Evolutionary conservation across 371 early-diverging fungal species (phyloP).

Genomic region (Mortierella sp.): DNA sequence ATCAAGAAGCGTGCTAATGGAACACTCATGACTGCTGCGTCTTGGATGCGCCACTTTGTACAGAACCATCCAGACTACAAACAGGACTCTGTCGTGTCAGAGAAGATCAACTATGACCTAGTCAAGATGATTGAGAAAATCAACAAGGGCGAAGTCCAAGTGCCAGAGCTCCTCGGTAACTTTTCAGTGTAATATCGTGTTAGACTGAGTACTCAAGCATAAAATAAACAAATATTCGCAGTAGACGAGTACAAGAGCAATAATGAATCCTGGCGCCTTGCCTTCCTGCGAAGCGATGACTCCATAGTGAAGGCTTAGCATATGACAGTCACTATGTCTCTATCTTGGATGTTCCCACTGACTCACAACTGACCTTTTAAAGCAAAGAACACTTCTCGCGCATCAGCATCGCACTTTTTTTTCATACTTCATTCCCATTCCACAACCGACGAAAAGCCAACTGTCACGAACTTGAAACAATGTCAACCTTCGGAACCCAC

Average conservation of each 20-base stretch:
- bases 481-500: conserved; percentile 85
- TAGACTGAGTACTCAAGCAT: background rate
- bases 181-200: conserved; percentile 32
- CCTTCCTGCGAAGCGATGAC: too few species aligned
- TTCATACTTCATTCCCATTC: background rate
- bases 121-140: conserved; percentile 77
- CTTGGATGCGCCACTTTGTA: conserved; percentile 94
- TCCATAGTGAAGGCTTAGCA: too few species aligned
- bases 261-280: background rate
- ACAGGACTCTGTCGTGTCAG: conserved; percentile 89
- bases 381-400: background rate
- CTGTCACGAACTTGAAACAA: conserved; percentile 27
- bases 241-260: background rate
- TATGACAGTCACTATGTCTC: background rate
- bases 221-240: background rate
- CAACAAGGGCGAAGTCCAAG: conserved; percentile 71
- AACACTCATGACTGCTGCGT: conserved; percentile 87
- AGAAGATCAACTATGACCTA: conserved; percentile 91
- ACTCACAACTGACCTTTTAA: background rate
- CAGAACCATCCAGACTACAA: conserved; percentile 91
- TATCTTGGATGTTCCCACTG: background rate
- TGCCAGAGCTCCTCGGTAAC: conserved; percentile 68
- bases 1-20: conserved; percentile 89
- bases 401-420: background rate
- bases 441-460: background rate